Evolutionary conservation across 192 early-diverging fungal species (phyloP).

Genomic region (Mortierella antarctica): DNA sequence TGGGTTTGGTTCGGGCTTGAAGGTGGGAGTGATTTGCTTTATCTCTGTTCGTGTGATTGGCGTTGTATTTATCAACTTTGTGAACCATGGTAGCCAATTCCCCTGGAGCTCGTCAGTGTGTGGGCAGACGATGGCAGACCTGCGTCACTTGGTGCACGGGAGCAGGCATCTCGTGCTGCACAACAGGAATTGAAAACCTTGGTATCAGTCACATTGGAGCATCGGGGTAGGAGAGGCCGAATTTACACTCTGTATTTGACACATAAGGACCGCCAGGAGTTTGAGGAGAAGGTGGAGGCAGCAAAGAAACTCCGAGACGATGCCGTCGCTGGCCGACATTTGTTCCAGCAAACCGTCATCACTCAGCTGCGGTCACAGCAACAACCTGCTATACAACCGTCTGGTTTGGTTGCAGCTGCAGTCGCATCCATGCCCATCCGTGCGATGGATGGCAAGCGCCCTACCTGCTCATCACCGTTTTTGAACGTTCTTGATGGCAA

Average conservation of each 20-base stretch:
- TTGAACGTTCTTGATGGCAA: constrained; percentile 63
- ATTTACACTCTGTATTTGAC: constrained; percentile 15
- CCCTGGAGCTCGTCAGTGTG: constrained; percentile 75
- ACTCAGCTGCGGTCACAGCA: constrained; percentile 12
- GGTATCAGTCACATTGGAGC: constrained; percentile 21
- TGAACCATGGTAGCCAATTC: constrained; percentile 70
- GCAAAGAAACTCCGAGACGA: constrained; percentile 14
- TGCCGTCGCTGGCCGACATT: not conserved
- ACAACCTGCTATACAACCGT: not conserved
- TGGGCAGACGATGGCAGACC: constrained; percentile 59
- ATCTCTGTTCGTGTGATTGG: not conserved
- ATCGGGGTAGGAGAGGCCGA: constrained; percentile 20
- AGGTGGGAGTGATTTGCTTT: not conserved
- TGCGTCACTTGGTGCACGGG: not conserved
- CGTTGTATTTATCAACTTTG: not conserved
- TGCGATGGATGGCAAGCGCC: constrained; percentile 26
- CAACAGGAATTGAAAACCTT: constrained; percentile 3
- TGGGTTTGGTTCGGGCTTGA: not conserved
- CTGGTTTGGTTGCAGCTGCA: not conserved
- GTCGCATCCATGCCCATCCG: not conserved
- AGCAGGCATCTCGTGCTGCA: not conserved
- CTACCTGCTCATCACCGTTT: constrained; percentile 24
- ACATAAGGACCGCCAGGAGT: constrained; percentile 14
- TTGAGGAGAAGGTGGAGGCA: constrained; percentile 3
- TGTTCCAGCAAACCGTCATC: constrained; percentile 29